Percentiles rank a stretch among this genome's conserved stretches.
These are phyloP conservation scores for Mortierella hygrophila DNA, from an alignment of 192 early-diverging fungal genomes.

Conservation along the genomic window DNA sequence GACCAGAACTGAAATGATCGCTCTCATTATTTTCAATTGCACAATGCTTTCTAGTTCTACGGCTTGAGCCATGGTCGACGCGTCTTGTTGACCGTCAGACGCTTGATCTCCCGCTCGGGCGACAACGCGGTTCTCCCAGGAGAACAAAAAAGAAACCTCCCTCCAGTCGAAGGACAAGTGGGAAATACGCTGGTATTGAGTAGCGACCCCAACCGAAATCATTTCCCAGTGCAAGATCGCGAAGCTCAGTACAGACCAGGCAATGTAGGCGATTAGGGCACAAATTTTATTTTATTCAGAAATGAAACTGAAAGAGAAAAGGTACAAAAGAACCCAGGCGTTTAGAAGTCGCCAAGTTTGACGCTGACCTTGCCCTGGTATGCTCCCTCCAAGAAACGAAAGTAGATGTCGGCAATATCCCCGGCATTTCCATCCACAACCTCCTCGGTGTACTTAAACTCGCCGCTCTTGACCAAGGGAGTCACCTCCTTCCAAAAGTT, in stretches of 20 bases:
- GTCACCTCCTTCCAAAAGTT: constrained; percentile 35
- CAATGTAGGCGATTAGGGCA: too few relatives aligned
- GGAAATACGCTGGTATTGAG: too few relatives aligned
- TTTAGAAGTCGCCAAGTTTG: constrained; percentile 19
- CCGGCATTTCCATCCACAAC: constrained; percentile 5
- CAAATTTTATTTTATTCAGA: too few relatives aligned
- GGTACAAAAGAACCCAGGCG: too few relatives aligned
- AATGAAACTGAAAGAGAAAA: too few relatives aligned
- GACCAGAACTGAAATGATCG: too few relatives aligned
- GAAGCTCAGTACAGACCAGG: too few relatives aligned
- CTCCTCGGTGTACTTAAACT: constrained; percentile 32
- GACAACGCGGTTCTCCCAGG: neutral
- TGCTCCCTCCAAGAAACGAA: constrained; percentile 21
- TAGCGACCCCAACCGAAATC: too few relatives aligned
- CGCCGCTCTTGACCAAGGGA: constrained; percentile 34
- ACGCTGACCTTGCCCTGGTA: constrained; percentile 40
- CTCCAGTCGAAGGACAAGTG: too few relatives aligned
- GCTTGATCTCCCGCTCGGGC: neutral
- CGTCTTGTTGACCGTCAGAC: neutral
- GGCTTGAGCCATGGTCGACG: neutral
- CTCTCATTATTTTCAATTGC: too few relatives aligned
- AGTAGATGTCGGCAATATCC: constrained; percentile 19
- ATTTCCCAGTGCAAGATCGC: too few relatives aligned
- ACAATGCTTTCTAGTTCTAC: neutral
- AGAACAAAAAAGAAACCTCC: neutral